Evolutionary conservation across 179 eudicot genomes (phyloP).

Genomic region (Sideroxylon spinosum): DNA sequence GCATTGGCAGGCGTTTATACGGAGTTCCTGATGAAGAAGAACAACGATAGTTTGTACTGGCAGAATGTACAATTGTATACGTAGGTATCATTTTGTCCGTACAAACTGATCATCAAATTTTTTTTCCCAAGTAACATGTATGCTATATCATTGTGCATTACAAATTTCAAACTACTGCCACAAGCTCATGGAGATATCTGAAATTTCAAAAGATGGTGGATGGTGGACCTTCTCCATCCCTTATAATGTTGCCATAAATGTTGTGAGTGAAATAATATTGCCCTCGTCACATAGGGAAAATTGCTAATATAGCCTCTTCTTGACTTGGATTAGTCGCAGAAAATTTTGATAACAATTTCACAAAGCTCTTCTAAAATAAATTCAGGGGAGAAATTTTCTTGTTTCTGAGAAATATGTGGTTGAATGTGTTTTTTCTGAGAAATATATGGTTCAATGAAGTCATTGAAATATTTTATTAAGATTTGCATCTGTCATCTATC

Average conservation of each 20-base stretch:
- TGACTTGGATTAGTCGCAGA: not conserved
- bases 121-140: not conserved
- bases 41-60: slow-evolving; percentile 89
- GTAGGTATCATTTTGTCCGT: slow-evolving; percentile 47
- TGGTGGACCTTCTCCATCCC: not conserved
- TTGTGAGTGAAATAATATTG: not conserved
- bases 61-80: slow-evolving; percentile 91
- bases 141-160: slow-evolving; percentile 2
- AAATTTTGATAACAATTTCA: not conserved
- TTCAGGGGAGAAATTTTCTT: not conserved
- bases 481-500: not conserved
- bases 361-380: not conserved
- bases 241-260: not conserved
- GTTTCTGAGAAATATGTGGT: not conserved
- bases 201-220: not conserved
- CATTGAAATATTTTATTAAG: not conserved
- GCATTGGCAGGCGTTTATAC: slow-evolving; percentile 96
- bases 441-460: not conserved
- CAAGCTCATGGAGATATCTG: not conserved
- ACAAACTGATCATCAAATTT: not conserved
- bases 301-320: not conserved
- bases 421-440: not conserved
- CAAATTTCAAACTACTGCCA: not conserved
- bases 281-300: not conserved
- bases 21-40: slow-evolving; percentile 94